These are phyloP conservation scores for Tylopilus intermedius DNA, from an alignment of 768 basidiomycete species.

Conservation along the genomic window DNA sequence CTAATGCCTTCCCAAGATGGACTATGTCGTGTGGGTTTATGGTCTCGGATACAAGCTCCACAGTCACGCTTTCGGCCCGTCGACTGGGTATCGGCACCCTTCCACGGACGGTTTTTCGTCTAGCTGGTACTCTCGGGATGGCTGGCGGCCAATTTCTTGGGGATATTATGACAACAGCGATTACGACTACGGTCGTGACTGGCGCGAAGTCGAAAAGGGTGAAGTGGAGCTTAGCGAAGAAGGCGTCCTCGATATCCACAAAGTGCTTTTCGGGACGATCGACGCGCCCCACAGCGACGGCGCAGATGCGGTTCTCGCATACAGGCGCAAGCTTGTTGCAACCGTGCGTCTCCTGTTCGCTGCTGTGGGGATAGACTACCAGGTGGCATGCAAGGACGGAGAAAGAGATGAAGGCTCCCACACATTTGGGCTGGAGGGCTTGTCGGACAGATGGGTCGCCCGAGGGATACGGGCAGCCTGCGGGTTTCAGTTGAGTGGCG, in stretches of 20 bases:
- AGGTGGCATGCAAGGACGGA: background rate
- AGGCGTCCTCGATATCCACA: constrained; percentile 4
- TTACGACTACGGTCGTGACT: too few species aligned
- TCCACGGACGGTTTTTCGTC: too few species aligned
- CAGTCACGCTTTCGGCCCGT: background rate
- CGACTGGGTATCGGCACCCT: too few species aligned
- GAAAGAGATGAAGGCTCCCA: constrained; percentile 1
- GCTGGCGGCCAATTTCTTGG: background rate
- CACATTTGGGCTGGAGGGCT: constrained; percentile 3
- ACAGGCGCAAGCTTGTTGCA: too few species aligned
- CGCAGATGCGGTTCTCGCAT: too few species aligned
- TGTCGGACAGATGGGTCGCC: constrained; percentile 10
- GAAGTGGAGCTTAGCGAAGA: constrained; percentile 1
- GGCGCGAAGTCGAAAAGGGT: too few species aligned
- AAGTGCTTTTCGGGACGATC: constrained; percentile 7
- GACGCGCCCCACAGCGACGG: background rate
- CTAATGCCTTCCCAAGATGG: background rate
- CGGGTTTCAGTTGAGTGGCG: constrained; percentile 6
- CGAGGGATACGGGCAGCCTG: constrained; percentile 12
- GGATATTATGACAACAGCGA: background rate
- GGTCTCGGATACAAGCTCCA: constrained; percentile 6
- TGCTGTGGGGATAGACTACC: background rate
- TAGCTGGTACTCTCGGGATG: background rate
- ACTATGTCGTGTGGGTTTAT: constrained; percentile 7
- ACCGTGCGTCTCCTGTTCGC: too few species aligned